Evolutionary conservation across 768 basidiomycete species (phyloP).

Genomic region (Filobasidium floriforme): DNA sequence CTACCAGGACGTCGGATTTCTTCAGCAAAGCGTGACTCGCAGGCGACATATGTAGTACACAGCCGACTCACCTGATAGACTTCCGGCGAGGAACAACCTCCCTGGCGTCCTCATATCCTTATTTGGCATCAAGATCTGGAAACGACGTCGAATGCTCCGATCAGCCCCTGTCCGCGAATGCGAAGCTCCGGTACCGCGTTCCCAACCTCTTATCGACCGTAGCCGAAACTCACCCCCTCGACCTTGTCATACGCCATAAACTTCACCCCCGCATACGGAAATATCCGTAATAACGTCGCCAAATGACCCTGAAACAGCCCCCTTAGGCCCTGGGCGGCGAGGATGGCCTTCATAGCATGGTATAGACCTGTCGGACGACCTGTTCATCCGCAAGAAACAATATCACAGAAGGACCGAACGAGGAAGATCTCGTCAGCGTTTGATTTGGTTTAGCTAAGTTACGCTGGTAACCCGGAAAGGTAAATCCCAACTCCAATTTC

Average conservation of each 20-base stretch:
- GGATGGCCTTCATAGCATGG: constrained; percentile 65
- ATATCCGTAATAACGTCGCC: constrained; percentile 83
- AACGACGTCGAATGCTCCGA: too few relatives aligned
- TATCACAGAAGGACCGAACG: too few relatives aligned
- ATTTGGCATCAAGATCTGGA: constrained; percentile 77
- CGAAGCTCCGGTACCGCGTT: too few relatives aligned
- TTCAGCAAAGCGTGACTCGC: not conserved
- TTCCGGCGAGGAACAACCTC: constrained; percentile 76
- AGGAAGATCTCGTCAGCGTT: too few relatives aligned
- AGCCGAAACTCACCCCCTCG: constrained; percentile 55
- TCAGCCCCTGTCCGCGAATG: too few relatives aligned
- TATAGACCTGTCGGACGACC: constrained; percentile 82
- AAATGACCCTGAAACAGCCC: constrained; percentile 95
- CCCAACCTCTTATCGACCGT: too few relatives aligned
- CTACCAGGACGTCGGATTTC: constrained; percentile 44
- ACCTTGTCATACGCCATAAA: constrained; percentile 93
- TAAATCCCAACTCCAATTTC: not conserved
- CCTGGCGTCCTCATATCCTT: constrained; percentile 65
- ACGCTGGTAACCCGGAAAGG: too few relatives aligned
- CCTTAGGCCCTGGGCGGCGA: constrained; percentile 53
- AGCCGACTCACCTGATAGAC: constrained; percentile 64
- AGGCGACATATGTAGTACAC: too few relatives aligned
- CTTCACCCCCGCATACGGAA: constrained; percentile 94
- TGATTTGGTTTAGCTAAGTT: too few relatives aligned
- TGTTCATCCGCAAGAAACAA: too few relatives aligned